Evolutionary conservation across 805 yeast species (phyloP).

Genomic region (Candida mattraensis): DNA sequence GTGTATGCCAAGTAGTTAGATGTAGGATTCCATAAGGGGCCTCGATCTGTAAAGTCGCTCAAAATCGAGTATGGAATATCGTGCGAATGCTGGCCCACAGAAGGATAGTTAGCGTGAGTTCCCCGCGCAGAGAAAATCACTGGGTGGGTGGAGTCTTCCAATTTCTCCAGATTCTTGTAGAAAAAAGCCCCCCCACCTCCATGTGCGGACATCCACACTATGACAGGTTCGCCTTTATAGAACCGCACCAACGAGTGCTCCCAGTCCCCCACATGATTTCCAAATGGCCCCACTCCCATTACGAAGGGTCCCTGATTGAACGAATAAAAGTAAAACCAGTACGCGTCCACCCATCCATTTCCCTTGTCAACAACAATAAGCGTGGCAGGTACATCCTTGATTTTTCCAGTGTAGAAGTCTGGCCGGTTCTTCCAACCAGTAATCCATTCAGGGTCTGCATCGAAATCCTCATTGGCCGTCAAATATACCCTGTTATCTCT

Average conservation of each 20-base stretch:
- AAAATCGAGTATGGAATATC: constrained; percentile 91
- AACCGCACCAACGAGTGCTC: constrained; percentile 90
- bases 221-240: constrained; percentile 73
- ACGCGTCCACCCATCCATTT: constrained; percentile 92
- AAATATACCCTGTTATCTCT: constrained; percentile 45
- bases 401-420: constrained; percentile 65
- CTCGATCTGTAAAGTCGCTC: constrained; percentile 92
- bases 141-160: constrained; percentile 52
- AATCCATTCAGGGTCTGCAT: constrained; percentile 76
- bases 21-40: constrained; percentile 93
- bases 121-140: constrained; percentile 90
- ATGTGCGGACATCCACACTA: constrained; percentile 97
- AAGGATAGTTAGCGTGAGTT: constrained; percentile 94
- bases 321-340: constrained; percentile 94
- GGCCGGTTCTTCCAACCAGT: constrained; percentile 74
- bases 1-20: constrained; percentile 80
- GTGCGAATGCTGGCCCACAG: constrained; percentile 95
- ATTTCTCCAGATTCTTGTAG: constrained; percentile 73
- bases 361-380: constrained; percentile 88
- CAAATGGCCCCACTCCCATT: constrained; percentile 97
- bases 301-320: constrained; percentile 95
- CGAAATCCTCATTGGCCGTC: constrained; percentile 71
- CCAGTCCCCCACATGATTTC: constrained; percentile 98
- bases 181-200: constrained; percentile 94
- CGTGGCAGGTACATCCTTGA: constrained; percentile 75